Conservation (phyloP, 768 basidiomycete species). For the Tricholoma matsutake region DNA sequence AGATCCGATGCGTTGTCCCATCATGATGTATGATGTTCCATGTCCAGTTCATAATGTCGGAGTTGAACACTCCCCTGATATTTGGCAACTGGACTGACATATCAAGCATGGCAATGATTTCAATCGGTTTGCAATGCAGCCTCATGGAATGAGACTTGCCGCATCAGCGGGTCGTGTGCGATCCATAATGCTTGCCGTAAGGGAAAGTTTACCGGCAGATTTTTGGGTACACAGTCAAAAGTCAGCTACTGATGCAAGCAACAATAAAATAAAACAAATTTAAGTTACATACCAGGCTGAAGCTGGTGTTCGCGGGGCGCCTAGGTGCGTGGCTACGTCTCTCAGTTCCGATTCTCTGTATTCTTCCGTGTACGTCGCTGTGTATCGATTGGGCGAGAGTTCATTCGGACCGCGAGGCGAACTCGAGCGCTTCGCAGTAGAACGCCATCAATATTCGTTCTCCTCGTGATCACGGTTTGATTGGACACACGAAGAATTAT, state of each 20-base stretch:
- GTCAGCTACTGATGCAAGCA: neutral
- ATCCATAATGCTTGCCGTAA: neutral
- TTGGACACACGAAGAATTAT: constrained; percentile 5
- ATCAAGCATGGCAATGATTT: neutral
- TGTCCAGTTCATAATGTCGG: neutral
- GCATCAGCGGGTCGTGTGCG: neutral
- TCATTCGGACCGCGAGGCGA: constrained; percentile 16
- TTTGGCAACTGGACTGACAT: neutral
- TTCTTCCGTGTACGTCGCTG: constrained; percentile 30
- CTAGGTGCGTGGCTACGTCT: constrained; percentile 1
- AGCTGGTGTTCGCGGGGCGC: neutral
- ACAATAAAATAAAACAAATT: no score
- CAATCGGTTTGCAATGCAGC: neutral
- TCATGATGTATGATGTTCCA: neutral
- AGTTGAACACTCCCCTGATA: neutral
- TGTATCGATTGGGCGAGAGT: constrained; percentile 16
- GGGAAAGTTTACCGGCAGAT: neutral
- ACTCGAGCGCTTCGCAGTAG: constrained; percentile 3
- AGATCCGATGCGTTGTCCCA: neutral
- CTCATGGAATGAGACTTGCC: neutral
- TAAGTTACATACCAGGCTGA: neutral
- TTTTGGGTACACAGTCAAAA: neutral
- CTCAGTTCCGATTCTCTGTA: constrained; percentile 10
- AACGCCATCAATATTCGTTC: constrained; percentile 2
- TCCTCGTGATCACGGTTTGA: constrained; percentile 17